Base-by-base conservation (phyloP, 192 early-diverging fungal species). In the Gorgonomyces haynaldii region DNA sequence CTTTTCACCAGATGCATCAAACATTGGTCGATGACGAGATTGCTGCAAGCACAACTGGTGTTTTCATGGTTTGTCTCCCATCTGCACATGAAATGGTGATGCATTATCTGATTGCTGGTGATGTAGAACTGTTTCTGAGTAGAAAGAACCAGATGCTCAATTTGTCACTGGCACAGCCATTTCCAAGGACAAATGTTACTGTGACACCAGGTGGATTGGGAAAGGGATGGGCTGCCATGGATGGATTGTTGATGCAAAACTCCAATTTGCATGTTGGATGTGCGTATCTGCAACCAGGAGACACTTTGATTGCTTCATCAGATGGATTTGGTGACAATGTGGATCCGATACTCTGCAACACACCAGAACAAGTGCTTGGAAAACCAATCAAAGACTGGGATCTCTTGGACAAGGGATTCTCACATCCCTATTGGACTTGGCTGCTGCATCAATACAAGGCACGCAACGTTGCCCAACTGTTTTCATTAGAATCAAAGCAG, bases 271-370 rank as follows among this genome's bases (percentile, higher is more conserved):
- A 43, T 15, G 26, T 43, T 2, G 16, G 42, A 28, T 3, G 15
- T 22, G 21, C 28, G 2, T 22, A 27, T 3, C 17, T 16, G 12
- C 5, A 43, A 43, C 16, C 16, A 5, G 42, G 42, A 28, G 42
- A 43, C 16, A 20, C 15, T 2, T 28, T 43, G 17, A 27, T 43
- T 13, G 22, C 25, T n/a, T 22, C 25, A 8, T 22, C 17, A 8
- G 42, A 43, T 19, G 42, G 42, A 6, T 15, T 43, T 10, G 42
- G 42, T n/a, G 42, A 43, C 17, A 43, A 43, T 19, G 13, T 43
- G 1, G 42, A 43, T 7, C 25, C 42, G 1, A 28, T 43, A 2
- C 22, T 28, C 15, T 22, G 15, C 15, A 27, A n/a, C 7, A 20
- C 25, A 22, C 26, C 42, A 19, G 4, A 28, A n/a, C n/a, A n/a